Percentiles rank a stretch among this genome's conserved stretches.
These are phyloP conservation scores for Aspergillus ostianus DNA, from an alignment of 495 filamentous ascomycete genomes.

Conservation along the genomic window DNA sequence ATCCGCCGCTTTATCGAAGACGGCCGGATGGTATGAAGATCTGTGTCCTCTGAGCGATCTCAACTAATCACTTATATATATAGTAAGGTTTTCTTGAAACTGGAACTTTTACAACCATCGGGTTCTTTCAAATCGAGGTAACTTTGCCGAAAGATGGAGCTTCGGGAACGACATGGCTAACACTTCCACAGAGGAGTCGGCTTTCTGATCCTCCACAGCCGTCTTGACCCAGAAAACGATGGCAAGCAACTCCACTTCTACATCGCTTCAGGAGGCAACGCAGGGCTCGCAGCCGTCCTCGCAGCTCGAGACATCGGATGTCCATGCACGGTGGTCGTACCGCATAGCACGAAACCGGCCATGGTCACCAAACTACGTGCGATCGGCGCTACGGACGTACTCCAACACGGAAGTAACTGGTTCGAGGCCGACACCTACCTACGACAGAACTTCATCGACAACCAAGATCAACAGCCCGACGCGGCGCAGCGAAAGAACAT, in stretches of 20 bases:
- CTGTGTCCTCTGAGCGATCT: neutral
- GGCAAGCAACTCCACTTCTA: constrained; percentile 66
- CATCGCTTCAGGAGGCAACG: constrained; percentile 83
- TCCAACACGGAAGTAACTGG: constrained; percentile 73
- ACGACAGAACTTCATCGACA: constrained; percentile 54
- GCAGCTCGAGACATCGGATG: constrained; percentile 62
- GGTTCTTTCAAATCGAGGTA: constrained; percentile 91
- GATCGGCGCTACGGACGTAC: constrained; percentile 63
- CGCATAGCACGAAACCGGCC: constrained; percentile 57
- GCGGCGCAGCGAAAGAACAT: constrained; percentile 58
- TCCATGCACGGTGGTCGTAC: constrained; percentile 76
- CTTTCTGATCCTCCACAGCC: constrained; percentile 60
- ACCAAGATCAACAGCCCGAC: constrained; percentile 16
- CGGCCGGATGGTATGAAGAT: constrained; percentile 64
- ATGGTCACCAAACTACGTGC: constrained; percentile 71
- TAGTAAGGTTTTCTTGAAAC: constrained; percentile 80
- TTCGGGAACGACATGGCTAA: constrained; percentile 4
- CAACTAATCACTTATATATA: constrained; percentile 15
- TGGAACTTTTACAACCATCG: constrained; percentile 85
- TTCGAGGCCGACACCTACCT: constrained; percentile 72
- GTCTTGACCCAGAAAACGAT: constrained; percentile 35
- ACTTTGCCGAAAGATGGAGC: constrained; percentile 1
- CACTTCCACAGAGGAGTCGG: constrained; percentile 62
- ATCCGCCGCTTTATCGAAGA: constrained; percentile 62
- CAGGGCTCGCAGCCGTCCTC: constrained; percentile 83